Evolutionary conservation across 1,139 yeast species (phyloP), one percentile per base, ranked within the genome.

Genomic region (Trichomonascaceae sp.): DNA sequence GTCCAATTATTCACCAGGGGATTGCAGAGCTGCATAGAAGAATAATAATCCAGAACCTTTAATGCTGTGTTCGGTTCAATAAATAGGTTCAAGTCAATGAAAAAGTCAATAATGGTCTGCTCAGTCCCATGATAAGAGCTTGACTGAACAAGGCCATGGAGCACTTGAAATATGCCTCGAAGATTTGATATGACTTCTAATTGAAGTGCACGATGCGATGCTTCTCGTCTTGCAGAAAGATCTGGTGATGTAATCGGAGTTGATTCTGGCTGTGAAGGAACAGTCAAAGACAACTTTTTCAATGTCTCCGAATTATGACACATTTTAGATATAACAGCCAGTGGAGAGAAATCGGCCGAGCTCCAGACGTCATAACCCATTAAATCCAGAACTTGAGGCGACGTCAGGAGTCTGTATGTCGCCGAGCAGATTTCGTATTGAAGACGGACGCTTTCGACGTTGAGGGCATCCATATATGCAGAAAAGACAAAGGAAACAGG

Each of bases 1-100:
- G 70, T 69, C 87, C 90, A 84, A 18, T 74, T 68, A 0, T 79
- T 74, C 47, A 76, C 70, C n/a, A 82, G 64, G 7, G 82, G 77
- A 1, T 83, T 74, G 61, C 90, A 84, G 24, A 77, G 62, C 52
- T 76, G 76, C 53, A 77, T 80, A n/a, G 75, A 74, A 1, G 70
- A 68, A 63, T 80, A 84, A 61, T 73, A 77, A 7, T 71, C 66
- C 43, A 83, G 67, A 1, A 83, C 75, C 55, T 75, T 74, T 13
- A 68, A 60, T 6, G 76, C 73, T 12, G 72, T 71, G 2, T 67
- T 67, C 0, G 70, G 71, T 3, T 78, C 69, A 38, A 81, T 58
- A 51, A 66, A 66, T 9, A 67, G 69, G 43, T 76, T 65, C 61
- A 79, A 67, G 12, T 64, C 63, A 46, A 80, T 63, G 55, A 80